phyloP scores from a whole-genome alignment of 2,329 filamentous ascomycete genomes.

The Sporothrix globosa region DNA sequence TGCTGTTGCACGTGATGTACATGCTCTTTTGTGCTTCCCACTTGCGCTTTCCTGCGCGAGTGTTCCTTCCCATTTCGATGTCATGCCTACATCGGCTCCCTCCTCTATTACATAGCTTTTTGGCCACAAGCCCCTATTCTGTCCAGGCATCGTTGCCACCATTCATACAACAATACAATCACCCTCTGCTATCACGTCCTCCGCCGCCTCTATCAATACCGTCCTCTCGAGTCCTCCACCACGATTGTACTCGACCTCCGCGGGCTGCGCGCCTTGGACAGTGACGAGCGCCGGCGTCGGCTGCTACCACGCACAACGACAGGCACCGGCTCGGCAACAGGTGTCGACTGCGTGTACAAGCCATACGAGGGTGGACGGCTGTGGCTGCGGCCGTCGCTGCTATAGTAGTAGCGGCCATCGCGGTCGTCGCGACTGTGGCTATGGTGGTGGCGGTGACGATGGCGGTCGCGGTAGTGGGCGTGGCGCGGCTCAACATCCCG shows the following conservation, averaged over 20 bases:
- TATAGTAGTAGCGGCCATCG: slow-evolving; percentile 15
- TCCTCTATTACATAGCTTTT: neutral
- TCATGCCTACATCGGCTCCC: neutral
- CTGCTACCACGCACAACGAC: slow-evolving; percentile 30
- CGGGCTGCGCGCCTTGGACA: slow-evolving; percentile 25
- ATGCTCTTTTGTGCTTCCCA: neutral
- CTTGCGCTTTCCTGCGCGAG: neutral
- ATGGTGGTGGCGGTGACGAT: neutral
- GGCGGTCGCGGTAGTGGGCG: neutral
- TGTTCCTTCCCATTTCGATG: neutral
- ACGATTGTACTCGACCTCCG: slow-evolving; percentile 23
- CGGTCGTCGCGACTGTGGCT: neutral
- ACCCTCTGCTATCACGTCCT: no score
- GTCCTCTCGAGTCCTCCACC: slow-evolving; percentile 24
- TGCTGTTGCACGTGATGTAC: neutral
- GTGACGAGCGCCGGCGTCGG: neutral
- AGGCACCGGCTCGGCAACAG: slow-evolving; percentile 26
- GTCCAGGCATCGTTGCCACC: no score
- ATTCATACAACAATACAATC: no score
- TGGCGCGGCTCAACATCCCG: slow-evolving; percentile 24
- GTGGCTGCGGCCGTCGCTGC: slow-evolving; percentile 8
- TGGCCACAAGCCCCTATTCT: neutral
- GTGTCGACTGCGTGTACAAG: slow-evolving; percentile 14
- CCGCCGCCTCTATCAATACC: neutral
- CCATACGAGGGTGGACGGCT: slow-evolving; percentile 20